phyloP scores from a whole-genome alignment of 116 monocot species.

The Posidonia oceanica region DNA sequence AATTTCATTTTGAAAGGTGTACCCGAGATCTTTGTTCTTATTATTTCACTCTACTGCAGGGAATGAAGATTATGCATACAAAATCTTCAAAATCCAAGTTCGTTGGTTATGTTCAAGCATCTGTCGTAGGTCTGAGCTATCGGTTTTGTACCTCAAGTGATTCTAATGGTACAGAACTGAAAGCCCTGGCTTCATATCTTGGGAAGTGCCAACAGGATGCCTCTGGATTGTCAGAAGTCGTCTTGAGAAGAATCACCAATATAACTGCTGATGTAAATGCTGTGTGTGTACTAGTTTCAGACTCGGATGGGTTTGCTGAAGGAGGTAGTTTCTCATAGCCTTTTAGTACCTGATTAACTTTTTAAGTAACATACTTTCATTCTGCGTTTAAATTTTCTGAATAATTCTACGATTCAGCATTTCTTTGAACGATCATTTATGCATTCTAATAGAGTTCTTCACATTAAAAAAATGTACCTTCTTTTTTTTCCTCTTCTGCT shows the following conservation, averaged over 20 bases:
- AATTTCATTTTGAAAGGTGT: no score
- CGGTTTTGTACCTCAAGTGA: conserved; percentile 35
- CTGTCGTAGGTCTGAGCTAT: conserved; percentile 72
- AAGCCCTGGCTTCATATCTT: conserved; percentile 38
- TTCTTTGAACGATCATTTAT: no score
- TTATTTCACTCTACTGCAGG: conserved; percentile 16
- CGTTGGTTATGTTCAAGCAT: conserved; percentile 53
- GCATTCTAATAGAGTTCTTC: no score
- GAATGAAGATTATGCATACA: conserved; percentile 17
- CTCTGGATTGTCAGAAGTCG: conserved; percentile 44
- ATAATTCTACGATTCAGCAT: no score
- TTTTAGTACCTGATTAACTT: neutral
- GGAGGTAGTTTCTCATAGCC: conserved; percentile 19
- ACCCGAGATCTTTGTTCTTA: neutral
- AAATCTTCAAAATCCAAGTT: conserved; percentile 13
- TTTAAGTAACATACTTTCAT: no score
- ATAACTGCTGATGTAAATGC: conserved; percentile 87
- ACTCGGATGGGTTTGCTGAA: conserved; percentile 25
- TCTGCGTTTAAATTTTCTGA: no score
- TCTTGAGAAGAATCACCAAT: conserved; percentile 50
- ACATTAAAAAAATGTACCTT: no score
- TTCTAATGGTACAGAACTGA: conserved; percentile 49
- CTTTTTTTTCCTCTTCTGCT: no score
- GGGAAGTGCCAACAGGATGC: conserved; percentile 31
- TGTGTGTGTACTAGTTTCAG: conserved; percentile 52